Conservation (phyloP, 1,284 basidiomycete genomes). For the Coniferiporia weirii region DNA sequence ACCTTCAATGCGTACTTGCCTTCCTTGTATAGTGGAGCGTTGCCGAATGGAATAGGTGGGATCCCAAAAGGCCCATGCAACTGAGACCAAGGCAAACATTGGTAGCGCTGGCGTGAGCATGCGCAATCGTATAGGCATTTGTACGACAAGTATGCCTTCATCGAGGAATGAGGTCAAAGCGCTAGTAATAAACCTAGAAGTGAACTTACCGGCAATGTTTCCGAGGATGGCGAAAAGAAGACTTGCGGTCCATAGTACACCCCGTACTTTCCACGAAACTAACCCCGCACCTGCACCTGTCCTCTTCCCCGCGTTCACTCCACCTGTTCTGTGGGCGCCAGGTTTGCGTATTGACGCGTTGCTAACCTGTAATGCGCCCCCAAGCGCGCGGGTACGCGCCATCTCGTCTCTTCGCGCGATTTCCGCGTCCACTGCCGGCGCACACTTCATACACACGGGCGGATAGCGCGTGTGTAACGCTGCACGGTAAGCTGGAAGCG, state of each 20-base stretch:
- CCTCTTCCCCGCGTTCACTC: conserved; percentile 35
- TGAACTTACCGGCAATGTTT: conserved; percentile 40
- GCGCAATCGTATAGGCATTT: conserved; percentile 10
- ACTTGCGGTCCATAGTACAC: conserved; percentile 52
- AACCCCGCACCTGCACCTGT: conserved; percentile 39
- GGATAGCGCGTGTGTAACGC: conserved; percentile 81
- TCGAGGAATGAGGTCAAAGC: background rate
- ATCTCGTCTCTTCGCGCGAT: conserved; percentile 73
- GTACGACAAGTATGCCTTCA: conserved; percentile 21
- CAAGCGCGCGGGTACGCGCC: conserved; percentile 75
- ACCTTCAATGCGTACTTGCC: conserved; percentile 58
- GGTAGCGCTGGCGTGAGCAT: conserved; percentile 34
- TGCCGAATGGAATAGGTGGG: conserved; percentile 61
- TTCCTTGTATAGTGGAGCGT: conserved; percentile 58
- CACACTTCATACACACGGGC: conserved; percentile 73
- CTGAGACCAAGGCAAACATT: conserved; percentile 44
- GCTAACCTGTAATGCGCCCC: conserved; percentile 57
- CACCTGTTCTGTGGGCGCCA: conserved; percentile 33
- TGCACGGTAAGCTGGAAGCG: conserved; percentile 64
- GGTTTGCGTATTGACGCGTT: conserved; percentile 32
- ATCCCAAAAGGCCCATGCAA: conserved; percentile 73
- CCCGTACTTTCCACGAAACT: conserved; percentile 56
- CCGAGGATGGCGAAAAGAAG: conserved; percentile 39
- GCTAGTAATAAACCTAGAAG: background rate
- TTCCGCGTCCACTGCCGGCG: conserved; percentile 74